Evolutionary conservation across 306 rosid species (phyloP).

Genomic region (Citrullus colocynthis): DNA sequence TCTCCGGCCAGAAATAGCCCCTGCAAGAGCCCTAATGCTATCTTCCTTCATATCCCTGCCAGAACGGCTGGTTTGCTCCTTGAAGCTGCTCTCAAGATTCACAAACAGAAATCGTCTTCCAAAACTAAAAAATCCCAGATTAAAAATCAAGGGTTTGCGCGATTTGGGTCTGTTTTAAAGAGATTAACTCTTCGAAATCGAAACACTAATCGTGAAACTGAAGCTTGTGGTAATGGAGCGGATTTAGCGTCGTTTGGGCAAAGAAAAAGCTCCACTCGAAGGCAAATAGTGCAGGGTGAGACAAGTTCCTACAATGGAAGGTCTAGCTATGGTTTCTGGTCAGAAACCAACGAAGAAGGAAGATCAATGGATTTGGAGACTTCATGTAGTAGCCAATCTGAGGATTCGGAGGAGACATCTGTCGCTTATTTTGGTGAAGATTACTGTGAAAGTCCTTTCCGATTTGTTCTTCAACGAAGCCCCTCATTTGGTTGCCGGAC

Average conservation of each 20-base stretch:
- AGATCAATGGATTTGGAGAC: slow-evolving; percentile 11
- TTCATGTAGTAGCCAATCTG: slow-evolving; percentile 10
- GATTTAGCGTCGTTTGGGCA: slow-evolving; percentile 21
- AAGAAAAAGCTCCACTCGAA: slow-evolving; percentile 3
- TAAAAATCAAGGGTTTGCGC: slow-evolving; percentile 26
- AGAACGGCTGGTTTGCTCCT: slow-evolving; percentile 63
- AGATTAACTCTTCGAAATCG: slow-evolving; percentile 21
- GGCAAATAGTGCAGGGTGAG: not conserved
- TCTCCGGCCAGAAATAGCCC: slow-evolving; percentile 42
- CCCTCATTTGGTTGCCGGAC: slow-evolving; percentile 40
- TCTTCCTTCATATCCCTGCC: slow-evolving; percentile 63
- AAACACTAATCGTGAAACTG: slow-evolving; percentile 20
- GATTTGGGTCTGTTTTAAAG: slow-evolving; percentile 61
- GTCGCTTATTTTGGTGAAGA: not conserved
- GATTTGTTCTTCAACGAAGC: slow-evolving; percentile 38
- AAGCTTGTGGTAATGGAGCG: slow-evolving; percentile 13
- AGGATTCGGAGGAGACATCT: slow-evolving; percentile 1
- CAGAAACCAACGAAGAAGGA: slow-evolving; percentile 7
- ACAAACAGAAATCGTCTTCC: slow-evolving; percentile 33
- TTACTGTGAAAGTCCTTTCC: slow-evolving; percentile 63
- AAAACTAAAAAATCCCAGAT: slow-evolving; percentile 22
- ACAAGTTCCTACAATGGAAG: slow-evolving; percentile 3
- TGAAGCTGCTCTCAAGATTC: slow-evolving; percentile 73
- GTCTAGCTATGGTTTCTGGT: slow-evolving; percentile 12
- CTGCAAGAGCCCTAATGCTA: slow-evolving; percentile 32